Evolutionary conservation across 2,329 filamentous ascomycete species (phyloP), one percentile per base, ranked within the genome.

Genomic region (Alternaria sp.): DNA sequence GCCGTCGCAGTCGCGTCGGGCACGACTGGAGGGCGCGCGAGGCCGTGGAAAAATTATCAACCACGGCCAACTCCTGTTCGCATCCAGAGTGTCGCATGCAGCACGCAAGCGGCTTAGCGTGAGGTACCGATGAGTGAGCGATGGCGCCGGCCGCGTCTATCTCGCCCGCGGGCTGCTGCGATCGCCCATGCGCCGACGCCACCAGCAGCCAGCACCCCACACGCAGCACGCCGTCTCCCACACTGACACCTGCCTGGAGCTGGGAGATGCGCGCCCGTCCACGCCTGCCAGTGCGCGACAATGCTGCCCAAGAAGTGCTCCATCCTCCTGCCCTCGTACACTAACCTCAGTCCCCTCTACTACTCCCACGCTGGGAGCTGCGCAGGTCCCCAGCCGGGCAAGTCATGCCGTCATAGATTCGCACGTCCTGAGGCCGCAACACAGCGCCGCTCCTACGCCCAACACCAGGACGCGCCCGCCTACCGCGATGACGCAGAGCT

Each of bases 401-500:
- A 47, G 80, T 83, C 82, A 83, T 83, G 78, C 75, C 77, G 72
- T 67, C 74, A 74, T 68, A 61, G 75, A 67, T 75, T 74, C 75
- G 11, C 30, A 67, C 77, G 71, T 71, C 71, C 69, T 28, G 64
- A 63, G 65, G 53, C 47, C 61, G 67, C 41, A 61, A 26, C n/a
- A 46, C 26, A 41, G 57, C 66, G 45, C 59, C 67, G 62, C 69
- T 68, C 60, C 64, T 78, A 78, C 59, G 77, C 77, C 66, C 70
- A 76, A 51, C 72, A 74, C 60, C 60, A 63, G 53, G 58, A 67
- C 65, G 49, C 30, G 14, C 18, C 49, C 49, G 18, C 65, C n/a
- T 61, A 67, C 55, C 55, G 67, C 56, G 54, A 69, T 14, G 66
- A 72, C 33, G 43, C 64, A 37, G 75, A 76, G 60, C 69, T 73